phyloP scores from a whole-genome alignment of 768 basidiomycete species.

The Russula compacta region DNA sequence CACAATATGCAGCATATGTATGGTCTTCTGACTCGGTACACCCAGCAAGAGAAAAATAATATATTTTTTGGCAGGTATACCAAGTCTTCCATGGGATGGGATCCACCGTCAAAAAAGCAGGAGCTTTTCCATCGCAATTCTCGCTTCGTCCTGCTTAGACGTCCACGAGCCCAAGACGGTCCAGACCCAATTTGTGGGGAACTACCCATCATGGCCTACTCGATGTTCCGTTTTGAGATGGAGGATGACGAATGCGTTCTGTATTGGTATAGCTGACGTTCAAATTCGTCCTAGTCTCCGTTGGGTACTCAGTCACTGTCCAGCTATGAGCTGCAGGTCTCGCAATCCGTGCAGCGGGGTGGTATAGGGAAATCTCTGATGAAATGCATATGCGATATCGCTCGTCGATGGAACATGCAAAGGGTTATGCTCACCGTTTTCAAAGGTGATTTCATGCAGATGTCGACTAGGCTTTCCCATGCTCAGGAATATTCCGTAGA shows the following conservation, averaged over 20 bases:
- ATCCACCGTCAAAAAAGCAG: constrained; percentile 42
- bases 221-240: constrained; percentile 66
- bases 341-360: constrained; percentile 31
- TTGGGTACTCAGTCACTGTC: not conserved
- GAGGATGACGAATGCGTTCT: constrained; percentile 52
- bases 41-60: not conserved
- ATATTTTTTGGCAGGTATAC: constrained; percentile 35
- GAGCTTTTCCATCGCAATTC: constrained; percentile 55
- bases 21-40: not conserved
- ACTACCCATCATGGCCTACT: constrained; percentile 30
- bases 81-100: constrained; percentile 57
- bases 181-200: constrained; percentile 17
- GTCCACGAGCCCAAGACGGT: not conserved
- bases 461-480: not conserved
- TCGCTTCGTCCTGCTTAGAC: constrained; percentile 46
- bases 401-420: constrained; percentile 45
- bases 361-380: constrained; percentile 56
- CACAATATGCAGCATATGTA: constrained; percentile 17
- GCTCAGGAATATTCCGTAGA: constrained; percentile 25
- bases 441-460: constrained; percentile 39
- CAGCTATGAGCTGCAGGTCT: constrained; percentile 76
- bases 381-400: constrained; percentile 41
- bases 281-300: not conserved
- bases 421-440: constrained; percentile 72
- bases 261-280: constrained; percentile 51